Evolutionary conservation across 371 early-diverging fungal genomes (phyloP), one percentile per base, ranked within the genome.

Genomic region (Mortierella sp.): DNA sequence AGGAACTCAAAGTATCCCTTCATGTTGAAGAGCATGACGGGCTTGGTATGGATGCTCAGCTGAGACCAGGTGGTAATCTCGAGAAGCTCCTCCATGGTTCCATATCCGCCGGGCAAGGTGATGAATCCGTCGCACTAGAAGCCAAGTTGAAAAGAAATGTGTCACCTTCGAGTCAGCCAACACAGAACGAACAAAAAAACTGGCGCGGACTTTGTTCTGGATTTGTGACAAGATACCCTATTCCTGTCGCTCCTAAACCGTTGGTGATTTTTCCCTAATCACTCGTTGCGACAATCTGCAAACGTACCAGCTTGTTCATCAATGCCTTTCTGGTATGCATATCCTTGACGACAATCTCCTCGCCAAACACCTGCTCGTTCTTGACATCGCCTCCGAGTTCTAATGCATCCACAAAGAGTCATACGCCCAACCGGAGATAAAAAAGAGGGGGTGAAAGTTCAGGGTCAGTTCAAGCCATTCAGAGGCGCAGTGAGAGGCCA

Each of bases 61-160:
- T 94, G 92, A 16, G 95, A 94, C 98, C 97, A 96, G 5, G 96
- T 96, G 46, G 93, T 92, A 78, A 95, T 92, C 87, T 97, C 97
- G 13, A 96, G 86, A 77, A 96, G 89, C 80, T 97, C 98, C 85
- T 97, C 98, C 88, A 96, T 89, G 0, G 97, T 96, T 46, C 96
- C 96, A 59, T 85, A 86, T 1, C 98, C 98, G 46, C 98, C 98
- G 0, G 98, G 98, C 26, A 98, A 89, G 8, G 95, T 93, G 26
- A 97, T 88, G 83, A 97, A 98, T 0, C 95, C 97, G 81, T 93
- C 91, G 46, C 90, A 84, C 89, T 90, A 72, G 40, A 16, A 69
- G 51, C 44, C 51, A 48, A 44, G 69, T 67, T 40, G 3, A 14
- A 31, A 34, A 69, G 55, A 76, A 75, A 48, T 14, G 53, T 21